Base-by-base conservation (phyloP, 345 rosid species). In the Schrenkiella parvula region DNA sequence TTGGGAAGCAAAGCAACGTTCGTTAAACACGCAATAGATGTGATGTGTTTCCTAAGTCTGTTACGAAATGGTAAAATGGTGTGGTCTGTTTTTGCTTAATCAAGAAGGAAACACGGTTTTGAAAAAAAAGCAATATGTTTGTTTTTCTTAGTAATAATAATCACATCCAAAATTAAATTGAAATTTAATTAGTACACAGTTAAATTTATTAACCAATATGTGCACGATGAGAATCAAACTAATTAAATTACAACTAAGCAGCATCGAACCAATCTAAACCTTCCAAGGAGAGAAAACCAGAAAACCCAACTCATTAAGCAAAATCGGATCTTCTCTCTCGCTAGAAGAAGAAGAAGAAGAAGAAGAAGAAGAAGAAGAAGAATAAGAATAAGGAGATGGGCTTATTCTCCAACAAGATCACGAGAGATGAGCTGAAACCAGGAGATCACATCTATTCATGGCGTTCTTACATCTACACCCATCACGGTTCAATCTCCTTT, bases 381-480 rank as follows among this genome's bases (percentile, higher is more conserved):
- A n/a, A n/a, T n/a, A n/a, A n/a, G n/a, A n/a, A n/a, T n/a, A 32
- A 19, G 65, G 48, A 57, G 50, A 88, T 88, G 93, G 90, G 90
- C 23, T 50, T 89, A 54, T 29, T 88, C 1, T 87, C 91, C 1
- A 85, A 90, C 73, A 78, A 63, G 70, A 82, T 88, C 70, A 44
- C 37, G 9, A 82, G 80, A 47, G 88, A 87, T 9, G 71, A 81
- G 17, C 64, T 88, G 6, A 85, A 82, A 61, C 39, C 86, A 2
- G 91, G 91, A 2, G 91, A 88, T 80, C 97, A 91, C 74, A 85
- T 91, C 60, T 90, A 88, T 66, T 84, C 95, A 3, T 90, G 95
- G 92, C 80, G 95, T 57, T 67, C 59, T 68, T 90, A 85, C 74
- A n/a, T 83, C 38, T 90, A 90, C 47, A 75, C 89, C 25, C 96